Base-by-base conservation (phyloP, 1,284 basidiomycete genomes). In the Filobasidium uniguttulatum region DNA sequence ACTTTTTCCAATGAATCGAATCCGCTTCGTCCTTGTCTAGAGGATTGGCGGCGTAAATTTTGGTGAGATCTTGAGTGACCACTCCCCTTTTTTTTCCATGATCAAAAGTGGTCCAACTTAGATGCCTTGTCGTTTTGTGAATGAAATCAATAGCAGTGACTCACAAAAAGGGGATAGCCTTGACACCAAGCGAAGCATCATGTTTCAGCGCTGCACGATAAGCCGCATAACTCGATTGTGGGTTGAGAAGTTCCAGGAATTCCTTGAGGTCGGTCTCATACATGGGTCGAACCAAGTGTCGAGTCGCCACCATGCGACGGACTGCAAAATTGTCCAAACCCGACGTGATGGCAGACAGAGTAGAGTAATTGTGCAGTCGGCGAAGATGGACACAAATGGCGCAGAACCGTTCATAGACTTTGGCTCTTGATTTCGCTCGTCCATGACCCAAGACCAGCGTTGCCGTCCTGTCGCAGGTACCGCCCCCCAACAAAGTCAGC, bases 361-460 rank as follows among this genome's bases (percentile, higher is more conserved):
- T 60, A 43, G 67, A 65, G 55, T 71, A 71, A 54, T 71, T 69
- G 58, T 66, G 65, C 30, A 68, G 45, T n/a, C 60, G 60, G 14
- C 67, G 67, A 0, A 71, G 61, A 34, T 68, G 63, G 35, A 64
- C 62, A 3, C 62, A 57, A 23, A 70, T 62, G 23, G 56, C 47
- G 35, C 66, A 60, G 50, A 71, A 67, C 8, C 58, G 56, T 48
- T 70, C 68, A 52, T 64, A 68, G n/a, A 66, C 57, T 35, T 58
- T 57, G 1, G 65, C 67, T 2, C 68, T 65, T 45, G 62, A 55
- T 50, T 69, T 68, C 25, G 66, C 52, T 48, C 68, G 68, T 2
- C 60, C 59, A 29, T 61, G 60, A 0, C 65, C 63, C 19, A 70
- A 59, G 28, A 71, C 60, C 52, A 71, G 59, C 4, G 67, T 68